Conservation (phyloP, 768 basidiomycete species). For the Lentinula sp. region DNA sequence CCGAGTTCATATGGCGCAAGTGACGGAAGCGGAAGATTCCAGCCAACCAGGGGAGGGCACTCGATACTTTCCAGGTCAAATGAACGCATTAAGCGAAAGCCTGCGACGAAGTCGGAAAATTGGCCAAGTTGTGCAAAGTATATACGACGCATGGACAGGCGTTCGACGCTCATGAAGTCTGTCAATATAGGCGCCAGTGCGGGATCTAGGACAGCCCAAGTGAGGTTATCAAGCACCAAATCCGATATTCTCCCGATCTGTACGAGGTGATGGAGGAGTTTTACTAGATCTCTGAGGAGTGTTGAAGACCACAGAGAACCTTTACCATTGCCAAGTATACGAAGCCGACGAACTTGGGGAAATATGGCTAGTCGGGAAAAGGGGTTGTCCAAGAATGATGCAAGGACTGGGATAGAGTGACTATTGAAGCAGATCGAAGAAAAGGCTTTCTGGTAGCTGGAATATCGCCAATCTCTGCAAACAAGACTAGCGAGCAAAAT, state of each 20-base stretch:
- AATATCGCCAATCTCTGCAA: conserved; percentile 18
- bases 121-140: background rate
- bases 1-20: background rate
- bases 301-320: conserved; percentile 4
- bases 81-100: background rate
- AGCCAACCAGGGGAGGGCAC: background rate
- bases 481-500: conserved; percentile 14
- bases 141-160: background rate
- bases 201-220: conserved; percentile 5
- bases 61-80: background rate
- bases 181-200: background rate
- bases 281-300: conserved; percentile 8
- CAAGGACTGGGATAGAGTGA: conserved; percentile 12
- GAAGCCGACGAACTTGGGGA: conserved; percentile 12
- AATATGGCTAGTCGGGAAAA: conserved; percentile 17
- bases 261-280: conserved; percentile 6
- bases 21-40: background rate
- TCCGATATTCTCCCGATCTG: background rate
- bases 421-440: conserved; percentile 10
- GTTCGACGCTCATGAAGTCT: background rate
- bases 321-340: background rate
- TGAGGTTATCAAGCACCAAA: background rate
- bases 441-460: conserved; percentile 17
- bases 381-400: conserved; percentile 10
- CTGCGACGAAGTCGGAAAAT: conserved; percentile 6